Conservation (phyloP, 2,329 filamentous ascomycete species). For the Aspergillus fructus region DNA sequence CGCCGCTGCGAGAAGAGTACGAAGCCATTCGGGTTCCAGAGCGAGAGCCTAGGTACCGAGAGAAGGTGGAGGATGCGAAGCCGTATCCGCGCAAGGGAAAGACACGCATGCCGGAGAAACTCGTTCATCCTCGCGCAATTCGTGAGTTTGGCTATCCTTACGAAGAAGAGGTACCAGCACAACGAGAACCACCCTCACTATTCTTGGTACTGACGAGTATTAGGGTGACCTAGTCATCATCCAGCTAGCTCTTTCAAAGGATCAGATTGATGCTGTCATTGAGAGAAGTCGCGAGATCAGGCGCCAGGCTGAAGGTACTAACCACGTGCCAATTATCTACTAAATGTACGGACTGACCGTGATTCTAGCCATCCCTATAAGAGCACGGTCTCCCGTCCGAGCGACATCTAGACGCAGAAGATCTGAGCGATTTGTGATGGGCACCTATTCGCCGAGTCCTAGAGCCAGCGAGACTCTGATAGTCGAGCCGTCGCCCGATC, state of each 20-base stretch:
- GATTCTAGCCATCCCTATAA: slow-evolving; percentile 25
- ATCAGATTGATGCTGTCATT: slow-evolving; percentile 89
- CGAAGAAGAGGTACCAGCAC: slow-evolving; percentile 70
- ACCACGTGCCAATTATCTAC: slow-evolving; percentile 8
- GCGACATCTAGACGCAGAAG: slow-evolving; percentile 19
- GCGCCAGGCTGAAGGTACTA: slow-evolving; percentile 33
- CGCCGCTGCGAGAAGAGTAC: slow-evolving; percentile 58
- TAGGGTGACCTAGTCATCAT: slow-evolving; percentile 80
- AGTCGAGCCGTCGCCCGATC: slow-evolving; percentile 33
- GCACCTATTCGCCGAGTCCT: slow-evolving; percentile 26
- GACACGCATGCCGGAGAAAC: slow-evolving; percentile 77
- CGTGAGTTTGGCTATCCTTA: slow-evolving; percentile 84
- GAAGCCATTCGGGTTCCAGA: slow-evolving; percentile 70
- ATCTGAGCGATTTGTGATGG: slow-evolving; percentile 30
- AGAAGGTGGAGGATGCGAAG: slow-evolving; percentile 32
- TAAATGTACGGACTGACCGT: slow-evolving; percentile 3
- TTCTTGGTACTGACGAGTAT: slow-evolving; percentile 8
- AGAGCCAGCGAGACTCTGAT: slow-evolving; percentile 30
- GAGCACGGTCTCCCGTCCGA: slow-evolving; percentile 25
- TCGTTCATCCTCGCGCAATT: slow-evolving; percentile 78
- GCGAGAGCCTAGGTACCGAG: slow-evolving; percentile 49
- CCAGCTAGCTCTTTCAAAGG: slow-evolving; percentile 78
- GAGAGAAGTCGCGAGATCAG: slow-evolving; percentile 68
- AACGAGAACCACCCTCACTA: too few relatives aligned
- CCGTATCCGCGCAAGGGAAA: slow-evolving; percentile 79